These are phyloP conservation scores for Mycoemilia scoparia DNA, from an alignment of 192 early-diverging fungal species.

Conservation along the genomic window DNA sequence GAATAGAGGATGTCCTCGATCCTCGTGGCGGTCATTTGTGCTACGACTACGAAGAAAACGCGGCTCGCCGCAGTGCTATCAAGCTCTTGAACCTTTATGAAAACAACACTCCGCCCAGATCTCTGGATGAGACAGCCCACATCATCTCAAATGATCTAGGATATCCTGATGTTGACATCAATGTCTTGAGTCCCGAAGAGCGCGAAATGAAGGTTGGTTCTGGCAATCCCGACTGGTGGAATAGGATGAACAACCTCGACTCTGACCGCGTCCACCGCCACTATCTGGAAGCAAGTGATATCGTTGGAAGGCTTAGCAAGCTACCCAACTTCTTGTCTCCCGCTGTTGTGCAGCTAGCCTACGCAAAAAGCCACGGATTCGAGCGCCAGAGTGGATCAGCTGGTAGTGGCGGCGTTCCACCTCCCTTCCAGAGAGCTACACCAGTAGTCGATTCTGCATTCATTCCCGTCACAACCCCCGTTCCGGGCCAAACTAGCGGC, in stretches of 20 bases:
- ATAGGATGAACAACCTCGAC: conserved; percentile 26
- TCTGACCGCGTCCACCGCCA: conserved; percentile 23
- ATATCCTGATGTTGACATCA: too few species aligned
- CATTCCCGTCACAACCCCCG: too few species aligned
- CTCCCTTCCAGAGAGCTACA: too few species aligned
- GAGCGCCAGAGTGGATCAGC: too few species aligned
- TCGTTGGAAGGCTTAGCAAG: conserved; percentile 25
- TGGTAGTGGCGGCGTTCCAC: too few species aligned
- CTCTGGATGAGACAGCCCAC: conserved; percentile 5
- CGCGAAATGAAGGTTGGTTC: conserved; percentile 22
- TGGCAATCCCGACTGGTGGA: conserved; percentile 24
- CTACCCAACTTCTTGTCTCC: conserved; percentile 26
- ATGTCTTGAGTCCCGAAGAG: conserved; percentile 21
- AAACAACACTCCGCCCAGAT: conserved; percentile 6
- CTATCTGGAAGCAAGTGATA: conserved; percentile 15
- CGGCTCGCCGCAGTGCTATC: conserved; percentile 20
- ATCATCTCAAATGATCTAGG: conserved; percentile 18
- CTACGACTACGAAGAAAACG: conserved; percentile 24
- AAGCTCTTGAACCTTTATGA: conserved; percentile 25
- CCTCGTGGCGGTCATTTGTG: conserved; percentile 16
- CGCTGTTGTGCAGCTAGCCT: conserved; percentile 18
- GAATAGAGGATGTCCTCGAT: conserved; percentile 18
- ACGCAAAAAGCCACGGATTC: too few species aligned
- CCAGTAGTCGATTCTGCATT: too few species aligned
- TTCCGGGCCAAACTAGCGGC: too few species aligned